Conservation (phyloP, 106 monocot genomes). For the Platanthera guangdongensis region DNA sequence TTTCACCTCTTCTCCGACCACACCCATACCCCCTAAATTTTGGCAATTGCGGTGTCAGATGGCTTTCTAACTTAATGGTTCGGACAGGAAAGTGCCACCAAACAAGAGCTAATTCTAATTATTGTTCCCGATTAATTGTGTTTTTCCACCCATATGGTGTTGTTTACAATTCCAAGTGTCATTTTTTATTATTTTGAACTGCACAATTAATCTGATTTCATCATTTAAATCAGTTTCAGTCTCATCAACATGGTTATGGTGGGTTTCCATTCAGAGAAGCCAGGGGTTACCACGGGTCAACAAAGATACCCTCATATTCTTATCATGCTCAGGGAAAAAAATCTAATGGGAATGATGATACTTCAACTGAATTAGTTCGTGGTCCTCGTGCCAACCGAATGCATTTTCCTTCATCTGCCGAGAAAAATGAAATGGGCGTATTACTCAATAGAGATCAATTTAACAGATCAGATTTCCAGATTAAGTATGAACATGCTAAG, state of each 20-base stretch:
- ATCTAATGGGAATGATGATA: slow-evolving; percentile 12
- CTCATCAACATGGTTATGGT: slow-evolving; percentile 1
- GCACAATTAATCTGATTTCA: background rate
- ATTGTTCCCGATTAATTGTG: background rate
- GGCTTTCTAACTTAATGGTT: too few relatives aligned
- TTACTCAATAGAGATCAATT: slow-evolving; percentile 22
- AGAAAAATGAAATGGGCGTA: slow-evolving; percentile 9
- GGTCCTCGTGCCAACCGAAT: slow-evolving; percentile 52
- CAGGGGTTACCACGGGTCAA: slow-evolving; percentile 6
- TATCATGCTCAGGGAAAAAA: slow-evolving; percentile 12
- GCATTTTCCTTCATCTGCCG: slow-evolving; percentile 15
- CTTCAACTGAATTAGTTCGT: slow-evolving; percentile 26
- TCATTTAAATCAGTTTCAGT: slow-evolving; percentile 11
- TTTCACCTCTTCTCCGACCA: too few relatives aligned
- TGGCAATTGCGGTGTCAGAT: too few relatives aligned
- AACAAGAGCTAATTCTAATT: background rate
- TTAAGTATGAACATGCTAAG: slow-evolving; percentile 63
- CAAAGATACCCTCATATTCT: slow-evolving; percentile 13
- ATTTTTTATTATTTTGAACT: background rate
- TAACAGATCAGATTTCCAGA: slow-evolving; percentile 56
- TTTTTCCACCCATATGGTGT: background rate
- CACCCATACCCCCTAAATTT: too few relatives aligned
- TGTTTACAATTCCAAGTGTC: background rate
- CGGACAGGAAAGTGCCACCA: too few relatives aligned
- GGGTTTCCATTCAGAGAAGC: slow-evolving; percentile 6